Percentiles rank a stretch among this genome's conserved stretches.
Conservation (phyloP, 345 rosid genomes). For the Hibiscus syriacus region DNA sequence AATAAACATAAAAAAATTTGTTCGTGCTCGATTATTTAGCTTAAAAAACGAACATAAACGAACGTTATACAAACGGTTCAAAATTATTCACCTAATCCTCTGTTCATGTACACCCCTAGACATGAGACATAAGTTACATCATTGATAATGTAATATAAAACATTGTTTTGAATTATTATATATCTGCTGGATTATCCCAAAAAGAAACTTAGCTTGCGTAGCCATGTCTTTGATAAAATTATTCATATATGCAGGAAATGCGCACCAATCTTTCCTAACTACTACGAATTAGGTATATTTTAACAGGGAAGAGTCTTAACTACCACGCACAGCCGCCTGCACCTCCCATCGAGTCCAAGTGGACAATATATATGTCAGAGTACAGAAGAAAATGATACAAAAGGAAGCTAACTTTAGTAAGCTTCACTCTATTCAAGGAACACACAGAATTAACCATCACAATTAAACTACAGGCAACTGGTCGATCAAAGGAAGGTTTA, state of each 20-base stretch:
- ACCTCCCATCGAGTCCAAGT: slow-evolving; percentile 2
- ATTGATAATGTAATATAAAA: not conserved
- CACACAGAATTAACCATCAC: not conserved
- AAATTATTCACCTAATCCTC: too few relatives aligned
- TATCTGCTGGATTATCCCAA: not conserved
- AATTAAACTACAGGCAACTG: not conserved
- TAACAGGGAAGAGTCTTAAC: not conserved
- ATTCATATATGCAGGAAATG: not conserved
- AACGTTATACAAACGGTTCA: too few relatives aligned
- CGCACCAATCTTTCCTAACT: slow-evolving; percentile 5
- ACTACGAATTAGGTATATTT: not conserved
- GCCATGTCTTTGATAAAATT: not conserved
- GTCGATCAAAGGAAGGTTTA: not conserved
- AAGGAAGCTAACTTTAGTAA: not conserved
- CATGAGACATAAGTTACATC: not conserved
- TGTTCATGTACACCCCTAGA: too few relatives aligned
- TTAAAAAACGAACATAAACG: too few relatives aligned
- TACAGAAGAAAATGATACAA: not conserved
- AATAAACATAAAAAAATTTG: too few relatives aligned
- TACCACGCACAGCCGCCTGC: not conserved
- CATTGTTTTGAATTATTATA: not conserved
- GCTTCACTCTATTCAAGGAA: not conserved
- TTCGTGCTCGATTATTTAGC: too few relatives aligned
- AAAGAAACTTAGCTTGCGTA: not conserved
- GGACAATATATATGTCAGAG: not conserved